Conservation (phyloP, 352 stramenopile genomes). For the Globisporangium takayamanum region DNA sequence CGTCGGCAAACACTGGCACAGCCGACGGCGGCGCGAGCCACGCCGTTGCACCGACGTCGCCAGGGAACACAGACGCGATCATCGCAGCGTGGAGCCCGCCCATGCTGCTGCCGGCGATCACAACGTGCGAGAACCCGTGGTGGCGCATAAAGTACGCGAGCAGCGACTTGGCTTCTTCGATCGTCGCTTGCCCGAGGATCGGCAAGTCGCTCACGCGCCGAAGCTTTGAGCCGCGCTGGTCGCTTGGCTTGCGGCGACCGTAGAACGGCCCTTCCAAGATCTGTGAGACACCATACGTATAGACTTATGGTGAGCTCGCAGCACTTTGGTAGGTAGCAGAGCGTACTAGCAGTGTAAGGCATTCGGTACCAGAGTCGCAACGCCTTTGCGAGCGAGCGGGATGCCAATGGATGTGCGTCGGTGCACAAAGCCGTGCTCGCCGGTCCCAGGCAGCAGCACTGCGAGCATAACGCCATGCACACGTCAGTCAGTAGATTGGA, state of each 20-base stretch:
- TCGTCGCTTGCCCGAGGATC: slow-evolving; percentile 70
- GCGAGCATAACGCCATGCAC: too few species aligned
- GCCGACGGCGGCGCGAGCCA: slow-evolving; percentile 73
- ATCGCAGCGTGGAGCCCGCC: slow-evolving; percentile 72
- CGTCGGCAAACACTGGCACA: slow-evolving; percentile 64
- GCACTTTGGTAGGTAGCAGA: background rate
- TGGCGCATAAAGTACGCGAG: slow-evolving; percentile 51
- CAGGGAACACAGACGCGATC: slow-evolving; percentile 62
- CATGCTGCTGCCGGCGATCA: slow-evolving; percentile 72
- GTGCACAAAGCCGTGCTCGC: slow-evolving; percentile 74
- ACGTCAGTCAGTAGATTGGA: background rate
- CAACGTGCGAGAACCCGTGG: slow-evolving; percentile 47
- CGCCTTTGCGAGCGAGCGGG: slow-evolving; percentile 47
- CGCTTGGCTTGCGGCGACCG: slow-evolving; percentile 47
- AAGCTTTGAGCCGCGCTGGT: slow-evolving; percentile 74
- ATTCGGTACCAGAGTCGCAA: slow-evolving; percentile 51
- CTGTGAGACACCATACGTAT: slow-evolving; percentile 12
- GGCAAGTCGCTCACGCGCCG: slow-evolving; percentile 63
- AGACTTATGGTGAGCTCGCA: background rate
- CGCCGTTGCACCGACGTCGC: slow-evolving; percentile 52
- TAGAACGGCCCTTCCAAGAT: slow-evolving; percentile 82
- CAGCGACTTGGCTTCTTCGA: slow-evolving; percentile 79
- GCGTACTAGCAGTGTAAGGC: background rate
- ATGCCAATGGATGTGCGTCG: slow-evolving; percentile 55
- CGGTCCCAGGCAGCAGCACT: slow-evolving; percentile 68